A percentile compares a stretch with the other conserved stretches of the same genome.
Conservation (phyloP, 441 rosid species). For the Raphanus hybrid region DNA sequence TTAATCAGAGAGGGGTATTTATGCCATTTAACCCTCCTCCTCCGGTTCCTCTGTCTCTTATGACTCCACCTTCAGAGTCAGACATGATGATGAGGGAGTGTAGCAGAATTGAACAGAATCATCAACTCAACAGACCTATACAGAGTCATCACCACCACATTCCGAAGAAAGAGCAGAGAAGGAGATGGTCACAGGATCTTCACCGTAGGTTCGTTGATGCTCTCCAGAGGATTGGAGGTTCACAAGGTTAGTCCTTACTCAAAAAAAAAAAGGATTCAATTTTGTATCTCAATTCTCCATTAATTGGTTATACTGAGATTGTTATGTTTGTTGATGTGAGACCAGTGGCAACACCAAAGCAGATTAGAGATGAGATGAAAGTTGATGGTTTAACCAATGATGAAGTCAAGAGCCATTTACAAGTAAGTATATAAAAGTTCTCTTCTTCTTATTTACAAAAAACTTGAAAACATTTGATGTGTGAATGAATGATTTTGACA, state of each 20-base stretch:
- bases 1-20: constrained; percentile 52
- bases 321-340: constrained; percentile 24
- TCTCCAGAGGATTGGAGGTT: constrained; percentile 66
- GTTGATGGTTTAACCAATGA: constrained; percentile 73
- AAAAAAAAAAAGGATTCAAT: constrained; percentile 5
- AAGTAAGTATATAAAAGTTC: constrained; percentile 43
- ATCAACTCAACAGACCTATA: background rate
- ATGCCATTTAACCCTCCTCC: constrained; percentile 47
- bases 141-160: constrained; percentile 25
- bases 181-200: constrained; percentile 71
- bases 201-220: constrained; percentile 62
- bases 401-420: constrained; percentile 77
- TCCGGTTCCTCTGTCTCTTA: constrained; percentile 41
- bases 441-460: background rate
- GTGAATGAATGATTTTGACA: constrained; percentile 14
- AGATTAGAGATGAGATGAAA: constrained; percentile 61
- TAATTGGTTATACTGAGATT: constrained; percentile 29
- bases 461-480: background rate
- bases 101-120: constrained; percentile 35
- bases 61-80: constrained; percentile 30
- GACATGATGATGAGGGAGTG: constrained; percentile 36
- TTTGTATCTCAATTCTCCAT: background rate
- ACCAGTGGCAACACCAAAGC: constrained; percentile 74
- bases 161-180: constrained; percentile 53
- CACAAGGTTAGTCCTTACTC: constrained; percentile 53